These are phyloP conservation scores for Debaryomycetaceae sp. DNA, from an alignment of 1,139 yeast genomes.

Conservation along the genomic window DNA sequence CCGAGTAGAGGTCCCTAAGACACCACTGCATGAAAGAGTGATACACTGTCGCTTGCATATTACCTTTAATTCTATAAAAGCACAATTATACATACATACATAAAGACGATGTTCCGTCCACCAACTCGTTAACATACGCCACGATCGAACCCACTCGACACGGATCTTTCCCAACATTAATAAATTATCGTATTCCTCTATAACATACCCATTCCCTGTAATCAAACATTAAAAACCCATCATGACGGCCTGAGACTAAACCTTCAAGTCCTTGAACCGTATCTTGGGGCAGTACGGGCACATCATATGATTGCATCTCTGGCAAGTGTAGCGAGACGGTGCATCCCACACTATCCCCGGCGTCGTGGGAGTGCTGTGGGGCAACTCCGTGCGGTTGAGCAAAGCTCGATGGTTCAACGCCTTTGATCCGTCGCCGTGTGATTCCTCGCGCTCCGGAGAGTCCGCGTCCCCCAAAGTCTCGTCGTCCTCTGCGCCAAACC, in stretches of 20 bases:
- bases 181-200: not conserved
- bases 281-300: slow-evolving; percentile 51
- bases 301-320: slow-evolving; percentile 51
- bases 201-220: not conserved
- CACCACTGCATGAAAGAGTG: too few relatives aligned
- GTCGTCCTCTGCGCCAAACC: not conserved
- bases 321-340: slow-evolving; percentile 41
- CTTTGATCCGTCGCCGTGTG: not conserved
- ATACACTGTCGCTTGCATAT: too few relatives aligned
- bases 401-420: not conserved
- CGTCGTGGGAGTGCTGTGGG: not conserved
- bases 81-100: not conserved
- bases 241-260: not conserved
- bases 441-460: not conserved
- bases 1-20: too few relatives aligned
- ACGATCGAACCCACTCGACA: not conserved
- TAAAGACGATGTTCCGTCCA: not conserved
- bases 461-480: not conserved
- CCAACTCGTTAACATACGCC: not conserved
- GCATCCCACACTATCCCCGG: slow-evolving; percentile 12
- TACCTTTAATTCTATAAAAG: not conserved
- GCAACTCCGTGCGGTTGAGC: not conserved
- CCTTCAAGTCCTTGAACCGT: slow-evolving; percentile 33
- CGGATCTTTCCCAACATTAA: too few relatives aligned
- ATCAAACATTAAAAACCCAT: too few relatives aligned